These are phyloP conservation scores for Trametes hirsuta DNA, from an alignment of 1,284 basidiomycete genomes.

Conservation along the genomic window DNA sequence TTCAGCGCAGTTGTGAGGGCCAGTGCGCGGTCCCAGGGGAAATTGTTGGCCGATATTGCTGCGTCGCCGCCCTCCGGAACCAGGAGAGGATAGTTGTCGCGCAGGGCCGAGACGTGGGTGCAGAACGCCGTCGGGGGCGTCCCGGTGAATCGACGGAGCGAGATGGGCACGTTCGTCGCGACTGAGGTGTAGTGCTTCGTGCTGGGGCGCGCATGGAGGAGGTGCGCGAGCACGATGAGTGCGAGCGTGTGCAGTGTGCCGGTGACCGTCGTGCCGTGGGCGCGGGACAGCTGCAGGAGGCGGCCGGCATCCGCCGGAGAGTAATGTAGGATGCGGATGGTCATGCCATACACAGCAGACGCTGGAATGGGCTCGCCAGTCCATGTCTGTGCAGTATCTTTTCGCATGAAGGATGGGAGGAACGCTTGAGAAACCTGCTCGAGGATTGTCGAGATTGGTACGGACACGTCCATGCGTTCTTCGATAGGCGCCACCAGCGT, in stretches of 20 bases:
- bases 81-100: slow-evolving; percentile 24
- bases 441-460: slow-evolving; percentile 35
- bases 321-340: slow-evolving; percentile 31
- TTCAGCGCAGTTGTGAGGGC: slow-evolving; percentile 1
- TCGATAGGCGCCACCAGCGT: slow-evolving; percentile 37
- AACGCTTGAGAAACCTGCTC: slow-evolving; percentile 31
- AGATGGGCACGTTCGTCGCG: slow-evolving; percentile 36
- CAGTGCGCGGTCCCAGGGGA: slow-evolving; percentile 32
- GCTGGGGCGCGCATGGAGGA: slow-evolving; percentile 31
- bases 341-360: slow-evolving; percentile 21
- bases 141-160: slow-evolving; percentile 37
- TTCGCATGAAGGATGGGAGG: slow-evolving; percentile 35
- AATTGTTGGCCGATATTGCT: slow-evolving; percentile 10
- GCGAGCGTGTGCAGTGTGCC: slow-evolving; percentile 9
- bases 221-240: slow-evolving; percentile 28
- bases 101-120: slow-evolving; percentile 35
- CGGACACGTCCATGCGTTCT: slow-evolving; percentile 31
- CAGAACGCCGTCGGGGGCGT: slow-evolving; percentile 35
- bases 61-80: neutral
- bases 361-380: slow-evolving; percentile 35
- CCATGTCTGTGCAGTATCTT: slow-evolving; percentile 34
- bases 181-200: slow-evolving; percentile 26
- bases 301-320: slow-evolving; percentile 26
- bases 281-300: slow-evolving; percentile 34
- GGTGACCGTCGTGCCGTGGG: slow-evolving; percentile 40